Percentiles rank a stretch among this genome's conserved stretches.
These are phyloP conservation scores for Plenodomus tracheiphilus DNA, from an alignment of 2,329 filamentous ascomycete species.

Conservation along the genomic window DNA sequence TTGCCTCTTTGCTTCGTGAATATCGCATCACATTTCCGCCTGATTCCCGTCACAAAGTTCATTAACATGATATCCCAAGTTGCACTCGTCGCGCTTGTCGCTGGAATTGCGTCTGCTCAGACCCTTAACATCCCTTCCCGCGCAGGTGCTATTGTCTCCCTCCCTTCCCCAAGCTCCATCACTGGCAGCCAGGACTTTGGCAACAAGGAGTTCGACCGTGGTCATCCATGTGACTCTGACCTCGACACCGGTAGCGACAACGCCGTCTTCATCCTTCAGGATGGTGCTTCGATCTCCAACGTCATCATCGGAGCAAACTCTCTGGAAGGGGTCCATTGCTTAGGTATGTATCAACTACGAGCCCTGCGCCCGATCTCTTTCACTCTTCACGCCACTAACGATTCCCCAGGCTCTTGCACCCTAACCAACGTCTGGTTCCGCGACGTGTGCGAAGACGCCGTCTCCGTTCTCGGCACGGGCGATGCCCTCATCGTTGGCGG, in stretches of 20 bases:
- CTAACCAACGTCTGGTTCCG: conserved; percentile 40
- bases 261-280: conserved; percentile 56
- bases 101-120: conserved; percentile 32
- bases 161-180: conserved; percentile 29
- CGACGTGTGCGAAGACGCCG: conserved; percentile 40
- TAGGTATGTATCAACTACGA: conserved; percentile 40
- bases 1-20: neutral
- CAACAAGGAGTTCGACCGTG: conserved; percentile 29
- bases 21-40: neutral
- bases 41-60: neutral
- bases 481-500: conserved; percentile 42
- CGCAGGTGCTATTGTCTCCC: conserved; percentile 29
- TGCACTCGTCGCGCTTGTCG: conserved; percentile 25
- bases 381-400: neutral
- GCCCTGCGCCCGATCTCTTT: neutral
- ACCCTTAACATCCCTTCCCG: conserved; percentile 39
- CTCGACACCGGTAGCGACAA: conserved; percentile 31
- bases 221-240: conserved; percentile 24
- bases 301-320: conserved; percentile 58
- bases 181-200: conserved; percentile 22
- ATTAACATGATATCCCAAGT: conserved; percentile 24
- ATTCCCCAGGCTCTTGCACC: conserved; percentile 49
- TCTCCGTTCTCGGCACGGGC: conserved; percentile 31
- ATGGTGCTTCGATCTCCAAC: conserved; percentile 56
- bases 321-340: conserved; percentile 56